Base-by-base conservation (phyloP, 306 rosid genomes). In the Abrus precatorius region DNA sequence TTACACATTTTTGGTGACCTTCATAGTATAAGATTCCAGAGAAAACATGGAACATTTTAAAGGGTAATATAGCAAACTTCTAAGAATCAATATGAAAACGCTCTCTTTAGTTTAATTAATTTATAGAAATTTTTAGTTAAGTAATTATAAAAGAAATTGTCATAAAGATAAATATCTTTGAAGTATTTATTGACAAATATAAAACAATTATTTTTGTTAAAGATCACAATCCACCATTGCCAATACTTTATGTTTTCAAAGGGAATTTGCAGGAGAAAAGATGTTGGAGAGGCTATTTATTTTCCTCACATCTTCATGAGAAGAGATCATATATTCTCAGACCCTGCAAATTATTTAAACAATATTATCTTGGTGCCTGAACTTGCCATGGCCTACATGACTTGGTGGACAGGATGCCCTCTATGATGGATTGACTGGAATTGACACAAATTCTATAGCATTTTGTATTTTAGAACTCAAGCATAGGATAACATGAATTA, bases 391-490 rank as follows among this genome's bases (percentile, higher is more conserved):
- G 29, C 80, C 75, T 33, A 72, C 50, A 13, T 32, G 78, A 5
- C 62, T 67, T 78, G 53, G 60, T 8, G 78, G 59, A 32, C 9
- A 14, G 62, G 69, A 75, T 75, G 84, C 72, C n/a, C 50, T 7
- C 32, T 3, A 30, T 14, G 59, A 72, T 67, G 47, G 29, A 79
- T 85, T 56, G 66, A 74, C 54, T 32, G n/a, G 12, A 53, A 69
- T 73, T 74, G 77, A 82, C 56, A 82, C 79, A 85, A 78, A 78
- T 78, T 78, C 76, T 69, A 9, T 6, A 30, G 20, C 43, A 82
- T 53, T 41, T 59, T 45, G 29, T 34, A 36, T 49, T 69, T 63
- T 14, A 75, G 33, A 73, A 74, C 36, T 73, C 30, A 74, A 74
- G 28, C 48, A 66, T 65, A 73, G 73, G 80, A 52, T 44, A 50